Evolutionary conservation across 1,284 basidiomycete genomes (phyloP).

Genomic region (Microstroma glucosiphilum): DNA sequence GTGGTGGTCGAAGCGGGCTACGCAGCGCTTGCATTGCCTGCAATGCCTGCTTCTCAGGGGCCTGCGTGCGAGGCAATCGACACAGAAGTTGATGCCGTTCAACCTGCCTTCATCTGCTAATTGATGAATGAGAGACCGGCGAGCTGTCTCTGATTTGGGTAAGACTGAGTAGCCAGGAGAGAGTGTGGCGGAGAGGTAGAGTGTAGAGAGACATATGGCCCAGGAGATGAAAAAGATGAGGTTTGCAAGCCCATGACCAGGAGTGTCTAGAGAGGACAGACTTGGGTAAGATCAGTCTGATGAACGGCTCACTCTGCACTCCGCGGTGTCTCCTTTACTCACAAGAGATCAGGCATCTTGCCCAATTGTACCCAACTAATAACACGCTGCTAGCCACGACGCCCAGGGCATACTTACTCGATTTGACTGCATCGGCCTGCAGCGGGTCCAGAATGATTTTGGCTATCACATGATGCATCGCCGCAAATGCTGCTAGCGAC

Average conservation of each 20-base stretch:
- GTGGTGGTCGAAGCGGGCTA: slow-evolving; percentile 62
- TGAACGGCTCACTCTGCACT: slow-evolving; percentile 1
- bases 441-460: slow-evolving; percentile 22
- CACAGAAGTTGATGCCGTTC: slow-evolving; percentile 93
- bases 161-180: slow-evolving; percentile 85
- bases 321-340: slow-evolving; percentile 19
- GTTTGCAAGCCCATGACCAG: slow-evolving; percentile 64
- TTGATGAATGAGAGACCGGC: slow-evolving; percentile 26
- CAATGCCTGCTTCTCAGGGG: slow-evolving; percentile 93
- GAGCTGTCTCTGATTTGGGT: slow-evolving; percentile 52
- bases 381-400: slow-evolving; percentile 79
- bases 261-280: slow-evolving; percentile 15
- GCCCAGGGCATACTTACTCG: slow-evolving; percentile 75
- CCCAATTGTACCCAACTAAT: slow-evolving; percentile 81
- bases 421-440: slow-evolving; percentile 34
- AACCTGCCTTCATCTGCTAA: slow-evolving; percentile 77
- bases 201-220: slow-evolving; percentile 74
- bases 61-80: slow-evolving; percentile 85
- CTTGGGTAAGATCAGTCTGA: background rate
- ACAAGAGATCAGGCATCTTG: slow-evolving; percentile 64
- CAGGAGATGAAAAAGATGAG: slow-evolving; percentile 67
- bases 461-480: slow-evolving; percentile 72
- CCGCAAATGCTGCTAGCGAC: slow-evolving; percentile 71
- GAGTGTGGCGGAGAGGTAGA: slow-evolving; percentile 77
- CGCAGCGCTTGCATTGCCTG: slow-evolving; percentile 80